Base-by-base conservation (phyloP, 2,329 filamentous ascomycete genomes). In the Cladosporium sp. region DNA sequence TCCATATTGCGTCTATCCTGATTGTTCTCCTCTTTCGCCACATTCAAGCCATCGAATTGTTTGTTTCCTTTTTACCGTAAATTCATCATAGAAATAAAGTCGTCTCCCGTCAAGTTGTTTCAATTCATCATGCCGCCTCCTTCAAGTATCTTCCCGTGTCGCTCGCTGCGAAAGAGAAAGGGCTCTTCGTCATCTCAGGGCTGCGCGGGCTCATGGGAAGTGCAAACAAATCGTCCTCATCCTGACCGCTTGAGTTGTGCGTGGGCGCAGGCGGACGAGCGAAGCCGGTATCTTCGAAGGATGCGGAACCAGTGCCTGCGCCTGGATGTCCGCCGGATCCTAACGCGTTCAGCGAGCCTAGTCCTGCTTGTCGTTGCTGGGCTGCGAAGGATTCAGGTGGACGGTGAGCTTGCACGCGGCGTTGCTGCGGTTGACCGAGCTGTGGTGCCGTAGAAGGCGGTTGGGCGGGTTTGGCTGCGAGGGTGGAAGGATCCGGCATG, bases 181-280 rank as follows among this genome's bases (percentile, higher is more conserved):
- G 90, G 63, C 88, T 91, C 60, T 84, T 88, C 47, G 84, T 83
- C 76, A 93, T 89, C 59, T 95, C 89, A 0, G 90, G 90, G 61
- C 88, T 91, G 44, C 90, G 78, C 1, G 90, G 90, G 62, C 88
- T 92, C 71, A 96, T 82, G 1, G 89, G 89, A 47, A 95, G 78
- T 0, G 89, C 90, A 64, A 96, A 96, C 2, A 96, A 75, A 36
- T 88, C 91, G 52, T 95, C 89, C 58, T 89, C 81, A 4, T 75
- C 70, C 8, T 70, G 67, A 53, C 68, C 43, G 32, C 52, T 71
- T 19, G 41, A 37, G 20, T 19, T 5, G 15, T 43, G 40, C n/a
- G 29, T 13, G 12, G 37, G 63, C 17, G 30, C 38, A 9, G 36
- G 20, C 3, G 43, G 37, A 9, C 45, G 40, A 8, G 43, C 29